phyloP scores from a whole-genome alignment of 2,329 filamentous ascomycete genomes.

The Aureobasidium pullulans region DNA sequence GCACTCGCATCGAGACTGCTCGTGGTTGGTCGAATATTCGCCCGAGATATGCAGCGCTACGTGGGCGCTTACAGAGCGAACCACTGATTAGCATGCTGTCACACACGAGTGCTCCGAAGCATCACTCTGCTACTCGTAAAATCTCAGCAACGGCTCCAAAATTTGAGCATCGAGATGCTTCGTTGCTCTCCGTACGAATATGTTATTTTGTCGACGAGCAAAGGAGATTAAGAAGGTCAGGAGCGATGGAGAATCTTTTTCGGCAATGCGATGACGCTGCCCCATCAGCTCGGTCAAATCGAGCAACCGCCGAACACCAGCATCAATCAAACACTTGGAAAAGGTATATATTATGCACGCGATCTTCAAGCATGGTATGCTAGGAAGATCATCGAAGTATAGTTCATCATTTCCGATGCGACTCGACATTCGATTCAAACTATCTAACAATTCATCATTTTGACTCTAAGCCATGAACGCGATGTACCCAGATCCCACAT shows the following conservation, averaged over 20 bases:
- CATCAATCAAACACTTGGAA: not conserved
- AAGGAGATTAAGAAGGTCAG: not conserved
- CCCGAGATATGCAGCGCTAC: not conserved
- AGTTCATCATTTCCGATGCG: too few relatives aligned
- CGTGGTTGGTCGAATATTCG: not conserved
- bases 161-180: not conserved
- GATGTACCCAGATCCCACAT: not conserved
- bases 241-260: too few relatives aligned
- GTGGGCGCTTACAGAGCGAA: slow-evolving; percentile 2
- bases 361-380: too few relatives aligned
- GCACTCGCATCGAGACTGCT: not conserved
- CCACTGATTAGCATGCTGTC: not conserved
- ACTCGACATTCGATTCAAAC: too few relatives aligned
- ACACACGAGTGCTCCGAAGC: not conserved
- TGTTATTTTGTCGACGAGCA: too few relatives aligned
- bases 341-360: too few relatives aligned
- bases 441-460: not conserved
- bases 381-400: too few relatives aligned
- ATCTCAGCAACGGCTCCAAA: not conserved
- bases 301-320: not conserved
- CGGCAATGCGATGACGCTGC: too few relatives aligned
- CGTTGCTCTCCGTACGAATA: not conserved
- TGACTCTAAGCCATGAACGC: not conserved
- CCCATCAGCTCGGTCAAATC: too few relatives aligned
- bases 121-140: not conserved